Evolutionary conservation across 805 yeast genomes (phyloP).

Genomic region (Candida corydali): DNA sequence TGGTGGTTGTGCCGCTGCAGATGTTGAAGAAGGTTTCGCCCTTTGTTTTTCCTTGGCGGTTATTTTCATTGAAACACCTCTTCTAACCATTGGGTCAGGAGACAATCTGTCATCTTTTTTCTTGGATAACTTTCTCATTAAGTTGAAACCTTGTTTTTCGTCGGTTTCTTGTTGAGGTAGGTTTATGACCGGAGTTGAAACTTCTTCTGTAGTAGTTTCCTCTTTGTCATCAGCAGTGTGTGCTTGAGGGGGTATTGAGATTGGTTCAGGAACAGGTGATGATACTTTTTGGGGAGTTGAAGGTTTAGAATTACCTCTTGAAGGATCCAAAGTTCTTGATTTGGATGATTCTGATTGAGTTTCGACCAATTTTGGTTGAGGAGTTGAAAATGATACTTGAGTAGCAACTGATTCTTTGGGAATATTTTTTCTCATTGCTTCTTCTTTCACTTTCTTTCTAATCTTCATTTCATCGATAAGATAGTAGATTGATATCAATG

Average conservation of each 20-base stretch:
- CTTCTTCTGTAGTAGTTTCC: neutral
- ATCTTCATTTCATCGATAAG: conserved; percentile 80
- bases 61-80: conserved; percentile 60
- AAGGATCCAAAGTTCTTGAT: conserved; percentile 8
- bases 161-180: conserved; percentile 12
- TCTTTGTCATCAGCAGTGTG: conserved; percentile 25
- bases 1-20: conserved; percentile 11
- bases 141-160: conserved; percentile 20
- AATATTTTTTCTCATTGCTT: conserved; percentile 30
- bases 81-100: conserved; percentile 46
- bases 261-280: conserved; percentile 12
- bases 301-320: conserved; percentile 1
- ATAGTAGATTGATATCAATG: conserved; percentile 80
- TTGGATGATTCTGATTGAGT: conserved; percentile 7
- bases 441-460: conserved; percentile 61
- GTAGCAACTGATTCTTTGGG: conserved; percentile 11
- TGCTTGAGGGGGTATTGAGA: conserved; percentile 37
- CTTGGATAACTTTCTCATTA: conserved; percentile 33
- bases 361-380: conserved; percentile 17
- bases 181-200: conserved; percentile 11
- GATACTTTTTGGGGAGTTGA: conserved; percentile 8
- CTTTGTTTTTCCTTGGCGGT: conserved; percentile 50
- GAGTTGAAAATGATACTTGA: conserved; percentile 9
- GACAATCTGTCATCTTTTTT: conserved; percentile 19
- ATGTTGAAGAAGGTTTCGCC: conserved; percentile 4